Base-by-base conservation (phyloP, 2,329 filamentous ascomycete genomes). In the Microascus cirrosus region DNA sequence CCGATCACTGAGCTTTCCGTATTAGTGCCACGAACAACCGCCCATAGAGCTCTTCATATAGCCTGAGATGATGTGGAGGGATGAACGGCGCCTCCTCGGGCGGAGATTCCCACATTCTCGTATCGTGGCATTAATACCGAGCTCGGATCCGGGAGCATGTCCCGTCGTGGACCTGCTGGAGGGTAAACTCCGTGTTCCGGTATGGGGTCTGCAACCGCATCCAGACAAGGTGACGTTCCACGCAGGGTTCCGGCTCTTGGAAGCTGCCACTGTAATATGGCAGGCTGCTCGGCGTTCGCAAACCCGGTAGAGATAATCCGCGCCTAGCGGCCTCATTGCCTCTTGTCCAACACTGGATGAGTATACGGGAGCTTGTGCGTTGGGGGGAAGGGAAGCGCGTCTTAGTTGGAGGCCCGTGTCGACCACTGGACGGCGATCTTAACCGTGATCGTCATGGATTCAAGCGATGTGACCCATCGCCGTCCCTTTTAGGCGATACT, bases 381-480 rank as follows among this genome's bases (percentile, higher is more conserved):
- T 13, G 45, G 45, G 45, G 24, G 5, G n/a, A 24, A 50, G 39
- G 39, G 39, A n/a, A 45, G 15, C 15, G n/a, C 13, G 7, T 1
- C 10, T 3, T 45, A 4, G 4, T 32, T 8, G 28, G 28, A 32
- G 4, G 28, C 28, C 28, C 28, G 28, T 32, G 28, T 32, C 28
- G 28, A 32, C 28, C 28, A 32, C 28, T 32, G 28, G 28, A 32
- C 28, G 55, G 55, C 20, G 20, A 57, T 57, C 28, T 25, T 52
- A 52, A 24, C 55, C 55, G 48, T 52, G 55, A 53, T 53, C 45
- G 55, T 52, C 34, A 35, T 25, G 42, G 28, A 50, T 35, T n/a
- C 45, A 52, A 51, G 45, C 34, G 45, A 57, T 57, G 55, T 52
- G 24, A 57, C 55, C 22, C 55, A 39, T 53, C 13, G n/a, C 22